Base-by-base conservation (phyloP, 768 basidiomycete genomes). In the Macrolepiota albuminosa region DNA sequence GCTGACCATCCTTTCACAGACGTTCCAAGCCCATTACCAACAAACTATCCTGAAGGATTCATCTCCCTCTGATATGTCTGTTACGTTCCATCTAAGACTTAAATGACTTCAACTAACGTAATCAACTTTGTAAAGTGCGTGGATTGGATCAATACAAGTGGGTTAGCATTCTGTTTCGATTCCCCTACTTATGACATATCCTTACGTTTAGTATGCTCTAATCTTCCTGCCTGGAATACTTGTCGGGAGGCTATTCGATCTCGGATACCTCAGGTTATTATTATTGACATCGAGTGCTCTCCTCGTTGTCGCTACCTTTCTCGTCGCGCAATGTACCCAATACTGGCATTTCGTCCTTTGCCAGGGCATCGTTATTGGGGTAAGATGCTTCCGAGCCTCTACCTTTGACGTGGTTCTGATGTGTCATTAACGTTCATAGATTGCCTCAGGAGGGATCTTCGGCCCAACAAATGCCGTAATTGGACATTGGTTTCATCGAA, bases 311-410 rank as follows among this genome's bases (percentile, higher is more conserved):
- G 77, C 82, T 34, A 86, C 85, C 0, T 83, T 91, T 65, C 74
- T 92, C n/a, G 74, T 81, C 6, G 87, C 87, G 0, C 76, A 91
- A 73, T 92, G 91, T 67, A 86, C 73, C 11, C 60, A 78, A 58
- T 92, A 85, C 66, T 92, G 90, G 91, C 88, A 92, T 6, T 87
- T 91, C 64, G 65, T 92, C 26, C 77, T 92, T 0, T 89, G 83
- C 60, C 90, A 92, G 69, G 90, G 90, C 0, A 64, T 91, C 40
- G 80, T 79, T 0, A 71, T 84, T 13, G 90, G 90, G 24, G 84
- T 88, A 59, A 60, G 86, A 64, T 16, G 24, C 43, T 52, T 55
- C 36, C 56, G 0, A 43, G 29, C 10, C 31, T 49, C 31, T 54
- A 4, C 58, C 49, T 14, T 81, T 0, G 88, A 87, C 0, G 16